Evolutionary conservation across 805 yeast genomes (phyloP).

Genomic region (Kuraishia ogatae): DNA sequence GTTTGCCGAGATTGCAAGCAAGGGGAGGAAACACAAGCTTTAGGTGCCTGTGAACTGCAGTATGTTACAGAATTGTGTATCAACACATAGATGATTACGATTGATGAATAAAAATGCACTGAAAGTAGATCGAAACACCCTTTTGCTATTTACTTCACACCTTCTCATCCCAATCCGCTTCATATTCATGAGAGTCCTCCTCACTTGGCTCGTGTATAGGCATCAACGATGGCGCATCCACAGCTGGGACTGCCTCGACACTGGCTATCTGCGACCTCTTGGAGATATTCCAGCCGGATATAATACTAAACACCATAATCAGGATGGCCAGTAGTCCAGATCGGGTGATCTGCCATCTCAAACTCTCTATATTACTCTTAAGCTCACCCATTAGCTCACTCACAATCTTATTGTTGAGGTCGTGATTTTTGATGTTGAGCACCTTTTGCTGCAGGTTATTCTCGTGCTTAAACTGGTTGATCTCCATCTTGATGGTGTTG

Average conservation of each 20-base stretch:
- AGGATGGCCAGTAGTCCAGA: conserved; percentile 76
- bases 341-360: conserved; percentile 90
- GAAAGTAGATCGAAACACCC: too few relatives aligned
- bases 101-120: too few relatives aligned
- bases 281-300: conserved; percentile 41
- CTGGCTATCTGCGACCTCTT: conserved; percentile 20
- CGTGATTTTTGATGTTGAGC: conserved; percentile 66
- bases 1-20: conserved; percentile 45
- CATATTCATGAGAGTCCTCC: conserved; percentile 43
- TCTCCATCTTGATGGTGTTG: conserved; percentile 67
- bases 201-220: conserved; percentile 44
- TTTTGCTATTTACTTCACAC: conserved; percentile 7
- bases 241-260: conserved; percentile 12
- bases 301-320: conserved; percentile 50
- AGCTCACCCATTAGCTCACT: conserved; percentile 76
- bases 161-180: conserved; percentile 40
- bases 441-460: conserved; percentile 68
- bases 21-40: conserved; percentile 54
- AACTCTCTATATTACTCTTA: conserved; percentile 77
- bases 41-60: conserved; percentile 15
- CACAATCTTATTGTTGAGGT: conserved; percentile 74
- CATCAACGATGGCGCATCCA: conserved; percentile 19
- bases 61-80: neutral
- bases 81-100: too few relatives aligned
- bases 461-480: conserved; percentile 80